Base-by-base conservation (phyloP, 352 stramenopile species). In the Globisporangium carolinianum region DNA sequence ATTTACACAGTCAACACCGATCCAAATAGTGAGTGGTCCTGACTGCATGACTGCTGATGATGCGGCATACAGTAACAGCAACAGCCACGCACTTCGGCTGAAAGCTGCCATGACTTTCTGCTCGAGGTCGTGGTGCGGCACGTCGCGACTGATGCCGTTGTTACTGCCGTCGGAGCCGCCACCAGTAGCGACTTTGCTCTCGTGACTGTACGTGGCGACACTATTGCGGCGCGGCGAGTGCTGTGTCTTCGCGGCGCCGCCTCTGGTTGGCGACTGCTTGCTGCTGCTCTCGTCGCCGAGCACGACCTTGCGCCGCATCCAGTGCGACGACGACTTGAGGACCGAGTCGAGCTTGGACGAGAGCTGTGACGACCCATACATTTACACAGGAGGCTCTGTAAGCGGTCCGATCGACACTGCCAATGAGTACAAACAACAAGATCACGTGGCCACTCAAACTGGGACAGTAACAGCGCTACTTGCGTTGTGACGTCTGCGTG, bases 261-360 rank as follows among this genome's bases (percentile, higher is more conserved):
- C 24, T 24, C 24, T 24, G 24, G 38, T 49, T 46, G 55, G 55
- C 35, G 60, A 68, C 55, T 24, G 47, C 42, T 47, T 65, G 35
- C 17, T n/a, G 47, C 18, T 55, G 18, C 60, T 72, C 5, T 86
- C 74, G n/a, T 75, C 66, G 15, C 65, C 56, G 10, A 86, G n/a
- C 32, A 87, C 61, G 8, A 87, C 79, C 35, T 79, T 83, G 37
- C 79, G 75, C 6, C 79, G 73, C 64, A 75, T 73, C 67, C 70
- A 83, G 24, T 24, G 24, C 48, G 65, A 61, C n/a, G 79, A 83
- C 5, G 64, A 75, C 43, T 79, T 79, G 37, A 80, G 57, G 51
- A 89, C 69, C 10, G 72, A 66, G 48, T 89, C 79, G 3, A 89
- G 71, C 47, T 87, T 87, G 5, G 73, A 73, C 2, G 71, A 76